phyloP scores from a whole-genome alignment of 2,329 filamentous ascomycete species.

The Trichoderma lentiforme region DNA sequence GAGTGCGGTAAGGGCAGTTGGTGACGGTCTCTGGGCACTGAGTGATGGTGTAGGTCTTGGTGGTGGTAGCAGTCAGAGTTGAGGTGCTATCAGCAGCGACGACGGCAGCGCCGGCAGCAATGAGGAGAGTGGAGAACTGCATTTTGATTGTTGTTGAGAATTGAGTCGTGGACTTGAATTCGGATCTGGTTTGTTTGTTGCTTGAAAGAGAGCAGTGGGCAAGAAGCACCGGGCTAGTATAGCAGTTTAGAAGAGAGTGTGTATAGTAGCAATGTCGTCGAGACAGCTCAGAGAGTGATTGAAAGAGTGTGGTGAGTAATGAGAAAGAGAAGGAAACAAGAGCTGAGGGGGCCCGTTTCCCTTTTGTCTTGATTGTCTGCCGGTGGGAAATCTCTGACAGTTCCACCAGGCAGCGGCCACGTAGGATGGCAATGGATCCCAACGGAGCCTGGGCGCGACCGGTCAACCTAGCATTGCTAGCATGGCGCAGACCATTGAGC shows the following conservation, averaged over 20 bases:
- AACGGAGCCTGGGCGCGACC: conserved; percentile 11
- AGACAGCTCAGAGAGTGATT: conserved; percentile 10
- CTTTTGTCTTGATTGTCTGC: conserved; percentile 12
- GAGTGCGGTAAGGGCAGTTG: conserved; percentile 41
- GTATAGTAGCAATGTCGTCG: conserved; percentile 1
- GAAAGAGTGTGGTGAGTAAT: conserved; percentile 11
- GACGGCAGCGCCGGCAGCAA: conserved; percentile 37
- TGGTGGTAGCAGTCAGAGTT: conserved; percentile 44
- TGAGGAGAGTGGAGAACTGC: conserved; percentile 44
- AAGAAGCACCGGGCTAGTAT: conserved; percentile 3
- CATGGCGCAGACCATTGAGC: conserved; percentile 17
- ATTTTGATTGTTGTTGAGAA: conserved; percentile 35
- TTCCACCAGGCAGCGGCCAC: conserved; percentile 16
- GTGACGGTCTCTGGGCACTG: conserved; percentile 43
- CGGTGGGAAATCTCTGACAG: conserved; percentile 19
- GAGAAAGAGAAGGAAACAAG: neutral
- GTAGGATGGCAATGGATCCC: conserved; percentile 12
- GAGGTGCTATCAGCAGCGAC: conserved; percentile 33
- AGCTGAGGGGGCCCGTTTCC: conserved; percentile 1
- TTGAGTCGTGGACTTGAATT: neutral
- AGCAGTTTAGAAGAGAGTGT: conserved; percentile 2
- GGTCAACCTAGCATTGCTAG: conserved; percentile 10
- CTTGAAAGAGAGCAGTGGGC: conserved; percentile 8
- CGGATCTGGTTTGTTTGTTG: neutral
- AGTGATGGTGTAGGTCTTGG: conserved; percentile 46